Conservation (phyloP, 2,329 filamentous ascomycete species). For the Phyllosticta capitalensis region DNA sequence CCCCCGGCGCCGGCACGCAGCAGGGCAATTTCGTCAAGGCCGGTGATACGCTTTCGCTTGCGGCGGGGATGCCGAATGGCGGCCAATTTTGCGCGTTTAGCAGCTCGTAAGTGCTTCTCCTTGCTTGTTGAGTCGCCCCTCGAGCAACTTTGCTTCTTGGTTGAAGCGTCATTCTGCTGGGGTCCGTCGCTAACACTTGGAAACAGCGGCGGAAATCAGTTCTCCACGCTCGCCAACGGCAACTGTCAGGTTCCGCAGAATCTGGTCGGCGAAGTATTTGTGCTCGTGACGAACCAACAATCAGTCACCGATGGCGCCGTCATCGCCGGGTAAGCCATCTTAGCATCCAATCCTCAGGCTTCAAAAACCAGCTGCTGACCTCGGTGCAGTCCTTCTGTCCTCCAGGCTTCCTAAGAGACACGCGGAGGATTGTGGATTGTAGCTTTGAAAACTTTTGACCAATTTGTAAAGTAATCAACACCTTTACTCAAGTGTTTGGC, state of each 20-base stretch:
- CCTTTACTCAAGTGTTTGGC: too few species aligned
- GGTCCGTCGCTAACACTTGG: conserved; percentile 20
- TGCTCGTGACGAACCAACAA: conserved; percentile 50
- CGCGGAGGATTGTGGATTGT: too few species aligned
- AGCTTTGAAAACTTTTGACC: too few species aligned
- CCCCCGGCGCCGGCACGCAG: conserved; percentile 23
- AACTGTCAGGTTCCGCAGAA: conserved; percentile 54
- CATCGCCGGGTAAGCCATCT: conserved; percentile 44
- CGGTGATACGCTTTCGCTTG: conserved; percentile 31
- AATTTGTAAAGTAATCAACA: too few species aligned
- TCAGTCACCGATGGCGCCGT: conserved; percentile 39
- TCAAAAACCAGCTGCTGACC: neutral
- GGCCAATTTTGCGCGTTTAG: conserved; percentile 59
- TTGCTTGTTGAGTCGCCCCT: conserved; percentile 25
- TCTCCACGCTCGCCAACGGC: conserved; percentile 46
- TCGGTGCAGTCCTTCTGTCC: neutral
- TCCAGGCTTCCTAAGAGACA: conserved; percentile 5
- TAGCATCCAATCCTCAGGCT: neutral
- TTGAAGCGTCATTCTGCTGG: too few species aligned
- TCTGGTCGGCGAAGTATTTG: conserved; percentile 55
- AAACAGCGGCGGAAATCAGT: conserved; percentile 32
- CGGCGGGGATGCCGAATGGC: conserved; percentile 23
- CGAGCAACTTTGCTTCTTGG: too few species aligned
- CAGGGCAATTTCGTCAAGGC: neutral
- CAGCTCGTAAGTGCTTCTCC: conserved; percentile 39